Conservation (phyloP, 306 rosid species). For the Trifolium subterraneum region DNA sequence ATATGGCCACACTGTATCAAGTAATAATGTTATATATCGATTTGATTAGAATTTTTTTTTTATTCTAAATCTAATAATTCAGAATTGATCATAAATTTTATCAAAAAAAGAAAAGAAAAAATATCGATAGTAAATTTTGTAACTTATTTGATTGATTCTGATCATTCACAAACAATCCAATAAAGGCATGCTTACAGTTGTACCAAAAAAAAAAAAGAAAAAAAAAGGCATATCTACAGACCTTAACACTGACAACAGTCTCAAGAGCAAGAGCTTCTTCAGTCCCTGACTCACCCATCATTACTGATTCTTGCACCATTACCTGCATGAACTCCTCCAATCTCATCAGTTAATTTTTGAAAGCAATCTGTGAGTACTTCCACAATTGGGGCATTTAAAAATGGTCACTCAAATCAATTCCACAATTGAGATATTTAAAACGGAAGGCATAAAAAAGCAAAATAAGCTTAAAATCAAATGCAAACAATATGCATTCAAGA, state of each 20-base stretch:
- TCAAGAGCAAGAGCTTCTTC: neutral
- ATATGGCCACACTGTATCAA: neutral
- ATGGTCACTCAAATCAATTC: neutral
- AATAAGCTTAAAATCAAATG: conserved; percentile 7
- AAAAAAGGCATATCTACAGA: neutral
- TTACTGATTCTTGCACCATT: neutral
- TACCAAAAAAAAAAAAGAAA: too few species aligned
- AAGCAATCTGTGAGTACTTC: neutral
- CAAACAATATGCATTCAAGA: conserved; percentile 7
- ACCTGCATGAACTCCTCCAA: neutral
- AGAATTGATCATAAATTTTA: neutral
- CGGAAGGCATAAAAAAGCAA: neutral
- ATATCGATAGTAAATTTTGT: too few species aligned
- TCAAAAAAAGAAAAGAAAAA: neutral
- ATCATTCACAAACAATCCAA: neutral
- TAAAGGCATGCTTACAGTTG: neutral
- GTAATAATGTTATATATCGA: neutral
- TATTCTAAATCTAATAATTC: neutral
- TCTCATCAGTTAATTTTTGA: neutral
- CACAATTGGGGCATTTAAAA: neutral
- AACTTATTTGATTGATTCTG: neutral
- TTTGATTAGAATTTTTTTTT: neutral
- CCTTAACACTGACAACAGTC: neutral
- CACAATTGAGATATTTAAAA: neutral
- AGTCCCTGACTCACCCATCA: neutral